These are phyloP conservation scores for Podospora pseudoanserina DNA, from an alignment of 495 filamentous ascomycete species.

Conservation along the genomic window DNA sequence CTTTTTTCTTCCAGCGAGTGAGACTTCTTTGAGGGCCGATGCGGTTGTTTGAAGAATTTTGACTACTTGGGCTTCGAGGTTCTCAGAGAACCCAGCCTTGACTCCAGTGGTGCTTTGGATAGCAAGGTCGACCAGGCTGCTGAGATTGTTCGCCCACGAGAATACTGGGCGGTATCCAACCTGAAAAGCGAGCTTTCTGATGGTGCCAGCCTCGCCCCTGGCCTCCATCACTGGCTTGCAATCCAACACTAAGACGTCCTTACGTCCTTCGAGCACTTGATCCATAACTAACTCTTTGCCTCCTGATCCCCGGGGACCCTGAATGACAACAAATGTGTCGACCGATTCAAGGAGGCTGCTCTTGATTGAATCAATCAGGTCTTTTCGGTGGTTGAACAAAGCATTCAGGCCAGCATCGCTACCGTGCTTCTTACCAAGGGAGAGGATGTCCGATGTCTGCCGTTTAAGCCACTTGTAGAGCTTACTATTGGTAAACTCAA, in stretches of 20 bases:
- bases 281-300: conserved; percentile 85
- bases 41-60: conserved; percentile 91
- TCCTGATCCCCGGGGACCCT: conserved; percentile 87
- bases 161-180: conserved; percentile 94
- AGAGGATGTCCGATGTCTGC: conserved; percentile 68
- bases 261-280: conserved; percentile 71
- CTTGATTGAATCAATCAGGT: conserved; percentile 72
- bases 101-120: conserved; percentile 91
- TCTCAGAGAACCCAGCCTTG: conserved; percentile 94
- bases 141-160: conserved; percentile 93
- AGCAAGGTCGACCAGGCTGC: conserved; percentile 85
- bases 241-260: conserved; percentile 82
- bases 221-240: conserved; percentile 94
- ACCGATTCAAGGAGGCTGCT: conserved; percentile 83
- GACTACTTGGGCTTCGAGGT: conserved; percentile 80
- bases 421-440: conserved; percentile 43
- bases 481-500: conserved; percentile 66
- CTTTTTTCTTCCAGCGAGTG: conserved; percentile 64
- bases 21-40: conserved; percentile 72
- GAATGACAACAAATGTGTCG: conserved; percentile 91
- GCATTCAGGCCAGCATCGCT: conserved; percentile 71
- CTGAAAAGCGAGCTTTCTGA: conserved; percentile 71
- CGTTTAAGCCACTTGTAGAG: conserved; percentile 76
- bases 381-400: conserved; percentile 84
- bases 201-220: conserved; percentile 83